Percentiles rank a stretch among this genome's conserved stretches.
Evolutionary conservation across 2,329 filamentous ascomycete genomes (phyloP).

Genomic region (Trichoderma lentiforme): DNA sequence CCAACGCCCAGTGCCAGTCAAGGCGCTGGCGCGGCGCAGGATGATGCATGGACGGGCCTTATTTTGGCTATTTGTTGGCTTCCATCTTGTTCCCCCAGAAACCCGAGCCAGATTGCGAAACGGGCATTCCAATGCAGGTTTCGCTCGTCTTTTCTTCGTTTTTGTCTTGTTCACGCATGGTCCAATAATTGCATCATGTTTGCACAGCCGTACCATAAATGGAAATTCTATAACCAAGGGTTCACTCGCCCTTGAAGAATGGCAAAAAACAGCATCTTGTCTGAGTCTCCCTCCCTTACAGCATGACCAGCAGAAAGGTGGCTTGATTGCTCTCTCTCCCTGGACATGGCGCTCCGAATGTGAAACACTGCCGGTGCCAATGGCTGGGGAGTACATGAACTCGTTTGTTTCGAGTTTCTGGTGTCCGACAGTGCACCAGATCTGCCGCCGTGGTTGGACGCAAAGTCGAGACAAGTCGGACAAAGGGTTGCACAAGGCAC

Average conservation of each 20-base stretch:
- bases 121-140: not conserved
- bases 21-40: not conserved
- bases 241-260: not conserved
- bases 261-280: not conserved
- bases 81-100: not conserved
- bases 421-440: conserved; percentile 1
- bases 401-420: not conserved
- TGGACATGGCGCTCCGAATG: not conserved
- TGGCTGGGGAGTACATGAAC: not conserved
- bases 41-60: not conserved
- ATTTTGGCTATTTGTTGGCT: not conserved
- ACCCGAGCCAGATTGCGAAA: not conserved
- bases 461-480: not conserved
- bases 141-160: not conserved
- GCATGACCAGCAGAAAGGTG: not conserved
- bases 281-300: conserved; percentile 1
- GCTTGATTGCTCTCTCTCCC: not conserved
- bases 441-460: conserved; percentile 2
- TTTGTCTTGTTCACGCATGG: not conserved
- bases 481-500: not conserved
- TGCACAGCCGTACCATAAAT: not conserved
- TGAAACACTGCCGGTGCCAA: not conserved
- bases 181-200: not conserved
- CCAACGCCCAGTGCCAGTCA: not conserved
- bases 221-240: not conserved